Evolutionary conservation across 352 stramenopile genomes (phyloP).

Genomic region (Phytophthora cajani): DNA sequence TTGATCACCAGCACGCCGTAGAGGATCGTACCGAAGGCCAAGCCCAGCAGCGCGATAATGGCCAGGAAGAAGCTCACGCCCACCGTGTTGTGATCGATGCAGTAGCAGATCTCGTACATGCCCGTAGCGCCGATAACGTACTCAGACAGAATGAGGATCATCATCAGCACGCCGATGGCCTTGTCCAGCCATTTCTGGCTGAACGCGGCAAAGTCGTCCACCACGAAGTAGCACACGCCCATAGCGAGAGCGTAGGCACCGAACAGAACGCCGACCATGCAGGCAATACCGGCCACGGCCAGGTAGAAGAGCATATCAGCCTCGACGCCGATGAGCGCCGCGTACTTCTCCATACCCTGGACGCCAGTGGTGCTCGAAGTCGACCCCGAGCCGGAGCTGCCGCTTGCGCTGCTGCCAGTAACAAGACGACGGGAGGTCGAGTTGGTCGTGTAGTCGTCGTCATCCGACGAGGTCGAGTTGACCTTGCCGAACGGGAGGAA

Average conservation of each 20-base stretch:
- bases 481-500: constrained; percentile 76
- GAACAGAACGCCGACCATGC: constrained; percentile 56
- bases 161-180: constrained; percentile 79
- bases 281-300: constrained; percentile 66
- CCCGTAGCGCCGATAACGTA: constrained; percentile 84
- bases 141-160: constrained; percentile 85
- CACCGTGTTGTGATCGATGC: constrained; percentile 63
- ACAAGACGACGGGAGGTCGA: constrained; percentile 42
- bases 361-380: constrained; percentile 32
- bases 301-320: constrained; percentile 87
- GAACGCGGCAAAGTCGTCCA: constrained; percentile 64
- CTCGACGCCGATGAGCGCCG: constrained; percentile 69
- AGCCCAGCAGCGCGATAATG: constrained; percentile 70
- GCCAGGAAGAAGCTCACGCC: constrained; percentile 72
- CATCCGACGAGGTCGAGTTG: constrained; percentile 16
- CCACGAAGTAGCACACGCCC: constrained; percentile 52
- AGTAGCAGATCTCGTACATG: constrained; percentile 89
- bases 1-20: constrained; percentile 79
- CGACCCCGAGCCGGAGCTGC: constrained; percentile 40
- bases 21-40: constrained; percentile 79
- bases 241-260: constrained; percentile 57
- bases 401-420: constrained; percentile 27
- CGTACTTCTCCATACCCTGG: constrained; percentile 86
- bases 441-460: constrained; percentile 23
- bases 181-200: constrained; percentile 82